phyloP scores from a whole-genome alignment of 164 flowering plant species.

The Protea cynaroides region DNA sequence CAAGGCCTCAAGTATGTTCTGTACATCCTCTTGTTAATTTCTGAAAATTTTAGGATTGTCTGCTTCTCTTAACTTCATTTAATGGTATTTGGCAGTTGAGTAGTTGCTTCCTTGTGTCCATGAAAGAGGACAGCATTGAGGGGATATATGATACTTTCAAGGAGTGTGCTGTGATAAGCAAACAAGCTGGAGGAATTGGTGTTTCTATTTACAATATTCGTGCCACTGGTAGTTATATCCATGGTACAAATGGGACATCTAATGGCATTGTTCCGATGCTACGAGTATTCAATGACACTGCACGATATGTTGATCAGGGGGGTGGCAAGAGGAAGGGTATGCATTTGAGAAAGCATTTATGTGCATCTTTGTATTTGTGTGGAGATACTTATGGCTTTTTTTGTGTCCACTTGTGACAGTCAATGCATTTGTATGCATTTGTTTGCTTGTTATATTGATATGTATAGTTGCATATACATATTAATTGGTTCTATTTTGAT shows the following conservation, averaged over 20 bases:
- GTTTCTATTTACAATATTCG: constrained; percentile 75
- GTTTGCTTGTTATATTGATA: not conserved
- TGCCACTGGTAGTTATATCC: constrained; percentile 75
- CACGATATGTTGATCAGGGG: constrained; percentile 87
- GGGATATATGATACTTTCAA: constrained; percentile 78
- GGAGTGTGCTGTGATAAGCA: constrained; percentile 81
- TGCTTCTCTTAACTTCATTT: not conserved
- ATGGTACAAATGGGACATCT: constrained; percentile 72
- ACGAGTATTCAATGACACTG: constrained; percentile 79
- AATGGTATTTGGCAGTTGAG: constrained; percentile 47
- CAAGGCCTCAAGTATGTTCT: constrained; percentile 67
- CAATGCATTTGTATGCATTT: not conserved
- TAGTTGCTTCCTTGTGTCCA: constrained; percentile 73
- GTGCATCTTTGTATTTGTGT: not conserved
- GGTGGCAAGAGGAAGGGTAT: constrained; percentile 87
- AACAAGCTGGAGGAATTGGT: constrained; percentile 87
- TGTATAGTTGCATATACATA: not conserved
- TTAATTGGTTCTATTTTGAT: not conserved
- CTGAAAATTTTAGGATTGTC: not conserved
- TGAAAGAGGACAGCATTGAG: constrained; percentile 82
- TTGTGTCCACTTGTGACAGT: not conserved
- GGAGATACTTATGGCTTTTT: not conserved
- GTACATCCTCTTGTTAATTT: not conserved
- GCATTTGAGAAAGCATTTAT: not conserved
- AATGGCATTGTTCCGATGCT: constrained; percentile 87